phyloP scores from a whole-genome alignment of 2,329 filamentous ascomycete genomes.

The Ramularia endophylla region DNA sequence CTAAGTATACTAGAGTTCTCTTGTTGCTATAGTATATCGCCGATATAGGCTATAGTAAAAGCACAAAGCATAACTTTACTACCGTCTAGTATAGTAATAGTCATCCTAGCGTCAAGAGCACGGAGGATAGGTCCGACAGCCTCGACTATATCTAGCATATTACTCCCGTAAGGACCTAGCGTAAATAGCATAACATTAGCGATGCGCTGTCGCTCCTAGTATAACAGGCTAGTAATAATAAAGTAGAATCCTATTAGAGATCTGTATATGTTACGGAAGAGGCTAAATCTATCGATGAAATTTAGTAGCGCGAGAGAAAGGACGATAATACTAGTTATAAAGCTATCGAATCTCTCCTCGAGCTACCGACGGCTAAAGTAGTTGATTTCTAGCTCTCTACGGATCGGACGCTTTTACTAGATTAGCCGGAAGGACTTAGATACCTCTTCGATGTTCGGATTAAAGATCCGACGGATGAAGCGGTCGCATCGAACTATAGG shows the following conservation, averaged over 20 bases:
- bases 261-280: background rate
- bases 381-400: background rate
- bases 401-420: background rate
- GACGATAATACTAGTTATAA: background rate
- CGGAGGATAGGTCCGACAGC: background rate
- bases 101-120: background rate
- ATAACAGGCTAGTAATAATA: background rate
- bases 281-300: conserved; percentile 2
- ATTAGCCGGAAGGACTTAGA: too few relatives aligned
- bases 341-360: too few relatives aligned
- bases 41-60: too few relatives aligned
- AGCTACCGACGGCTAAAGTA: background rate
- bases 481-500: background rate
- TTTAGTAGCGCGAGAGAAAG: background rate
- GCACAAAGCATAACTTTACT: background rate
- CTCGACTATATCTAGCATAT: too few relatives aligned
- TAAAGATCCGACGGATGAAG: background rate
- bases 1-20: conserved; percentile 2
- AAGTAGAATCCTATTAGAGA: conserved; percentile 2
- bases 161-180: too few relatives aligned
- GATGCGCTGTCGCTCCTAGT: conserved; percentile 1
- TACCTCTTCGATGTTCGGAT: background rate
- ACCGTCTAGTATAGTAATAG: background rate
- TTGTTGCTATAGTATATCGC: conserved; percentile 1
- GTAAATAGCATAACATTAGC: too few relatives aligned